Evolutionary conservation across 2,329 filamentous ascomycete genomes (phyloP), one percentile per base, ranked within the genome.

Genomic region (Monilinia fructigena): DNA sequence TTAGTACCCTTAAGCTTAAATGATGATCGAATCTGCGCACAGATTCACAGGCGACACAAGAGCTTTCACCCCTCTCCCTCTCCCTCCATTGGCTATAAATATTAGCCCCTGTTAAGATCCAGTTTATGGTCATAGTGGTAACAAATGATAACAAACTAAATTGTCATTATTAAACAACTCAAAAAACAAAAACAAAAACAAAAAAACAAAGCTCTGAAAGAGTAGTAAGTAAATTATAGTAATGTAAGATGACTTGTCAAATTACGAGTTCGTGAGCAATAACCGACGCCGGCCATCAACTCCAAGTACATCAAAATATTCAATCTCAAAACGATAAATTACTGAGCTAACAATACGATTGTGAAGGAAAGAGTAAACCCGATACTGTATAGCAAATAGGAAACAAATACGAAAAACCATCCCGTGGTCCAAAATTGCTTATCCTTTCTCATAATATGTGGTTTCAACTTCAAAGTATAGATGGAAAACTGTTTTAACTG

Each of bases 391-490:
- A 61, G 1, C 12, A 45, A 38, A 18, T 23, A 40, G n/a, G 40
- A 42, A 65, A 40, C 28, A 52, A 48, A 20, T 20, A 65, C n/a
- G 48, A 52, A 63, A 35, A 42, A 35, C 6, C 28, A 40, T 26
- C 28, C 23, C 42, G 42, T 38, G 1, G 53, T 28, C 45, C 55
- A 65, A 59, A 52, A 65, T 31, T 26, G 48, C n/a, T 28, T n/a
- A 40, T 65, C 55, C 31, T 60, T 59, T 31, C 63, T 52, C 23
- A 23, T n/a, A 26, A 65, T 8, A 53, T 59, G 47, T 10, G 38
- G 10, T 26, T 63, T 63, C 20, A 63, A 16, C 26, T 35, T 18
- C 28, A 11, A 40, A 47, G n/a, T 16, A 55, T 55, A 42, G 20
- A 42, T 12, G 20, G 16, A n/a, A 14, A 55, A 28, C 55, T 63